Evolutionary conservation across 1,284 basidiomycete species (phyloP).

Genomic region (Prillingera fragicola): DNA sequence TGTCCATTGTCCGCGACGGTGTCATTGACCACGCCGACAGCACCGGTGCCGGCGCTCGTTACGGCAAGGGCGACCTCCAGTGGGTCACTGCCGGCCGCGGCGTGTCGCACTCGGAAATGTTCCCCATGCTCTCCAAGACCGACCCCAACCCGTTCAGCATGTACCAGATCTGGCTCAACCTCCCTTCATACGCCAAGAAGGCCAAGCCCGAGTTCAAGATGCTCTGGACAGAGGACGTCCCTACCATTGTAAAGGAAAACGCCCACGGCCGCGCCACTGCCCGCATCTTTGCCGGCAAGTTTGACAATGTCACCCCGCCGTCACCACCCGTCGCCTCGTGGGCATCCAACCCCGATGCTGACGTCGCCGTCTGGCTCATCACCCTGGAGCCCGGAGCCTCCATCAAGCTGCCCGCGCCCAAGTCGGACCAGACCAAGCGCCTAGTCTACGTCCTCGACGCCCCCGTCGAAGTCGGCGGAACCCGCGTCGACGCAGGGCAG

Average conservation of each 20-base stretch:
- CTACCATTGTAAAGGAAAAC: constrained; percentile 8
- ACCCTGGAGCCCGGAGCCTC: constrained; percentile 8
- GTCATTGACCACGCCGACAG: constrained; percentile 17
- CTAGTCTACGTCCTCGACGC: constrained; percentile 14
- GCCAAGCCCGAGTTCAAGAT: constrained; percentile 13
- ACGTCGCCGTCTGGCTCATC: constrained; percentile 17
- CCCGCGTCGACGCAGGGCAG: constrained; percentile 2
- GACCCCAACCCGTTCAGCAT: constrained; percentile 8
- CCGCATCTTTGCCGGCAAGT: constrained; percentile 13
- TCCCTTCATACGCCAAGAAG: constrained; percentile 11
- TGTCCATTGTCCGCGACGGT: constrained; percentile 10
- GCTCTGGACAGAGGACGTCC: constrained; percentile 13
- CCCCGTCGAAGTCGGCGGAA: constrained; percentile 1
- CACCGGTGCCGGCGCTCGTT: constrained; percentile 14
- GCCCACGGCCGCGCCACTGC: constrained; percentile 5
- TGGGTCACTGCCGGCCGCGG: constrained; percentile 82
- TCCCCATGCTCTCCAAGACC: constrained; percentile 9
- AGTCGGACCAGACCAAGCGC: constrained; percentile 9
- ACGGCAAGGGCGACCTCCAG: constrained; percentile 70
- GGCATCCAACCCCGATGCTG: constrained; percentile 10
- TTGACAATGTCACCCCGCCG: constrained; percentile 7
- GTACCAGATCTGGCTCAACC: constrained; percentile 20
- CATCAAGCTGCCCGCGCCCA: constrained; percentile 12
- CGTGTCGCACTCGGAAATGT: constrained; percentile 74
- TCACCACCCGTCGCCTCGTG: constrained; percentile 7